Evolutionary conservation across 331 rosid species (phyloP).

Genomic region (Erythrophleum ivorense): DNA sequence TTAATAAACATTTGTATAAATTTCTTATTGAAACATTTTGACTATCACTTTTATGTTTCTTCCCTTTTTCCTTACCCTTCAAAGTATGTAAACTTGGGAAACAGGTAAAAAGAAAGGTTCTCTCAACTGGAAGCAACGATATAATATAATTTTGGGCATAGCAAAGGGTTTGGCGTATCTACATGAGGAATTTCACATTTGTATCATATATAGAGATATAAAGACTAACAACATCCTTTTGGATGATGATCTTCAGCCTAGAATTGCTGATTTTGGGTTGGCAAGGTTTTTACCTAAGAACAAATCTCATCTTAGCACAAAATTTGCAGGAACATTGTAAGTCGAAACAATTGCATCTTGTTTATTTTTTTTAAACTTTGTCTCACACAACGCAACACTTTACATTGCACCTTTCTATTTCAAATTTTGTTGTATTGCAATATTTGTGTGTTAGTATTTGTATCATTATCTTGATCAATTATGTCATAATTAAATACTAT

Average conservation of each 20-base stretch:
- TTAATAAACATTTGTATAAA: not conserved
- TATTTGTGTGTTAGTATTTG: no score
- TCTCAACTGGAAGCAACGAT: not conserved
- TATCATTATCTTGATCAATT: no score
- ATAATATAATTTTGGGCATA: not conserved
- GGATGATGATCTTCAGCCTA: not conserved
- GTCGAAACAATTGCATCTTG: not conserved
- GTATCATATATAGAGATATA: constrained; percentile 7
- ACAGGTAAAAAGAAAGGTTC: not conserved
- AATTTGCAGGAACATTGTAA: not conserved
- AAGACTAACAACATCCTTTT: constrained; percentile 3
- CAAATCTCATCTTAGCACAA: not conserved
- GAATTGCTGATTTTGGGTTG: not conserved
- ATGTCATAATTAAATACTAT: no score
- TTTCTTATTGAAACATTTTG: not conserved
- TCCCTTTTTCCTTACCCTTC: not conserved
- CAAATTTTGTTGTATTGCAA: no score
- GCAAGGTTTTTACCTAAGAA: not conserved
- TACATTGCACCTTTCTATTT: not conserved
- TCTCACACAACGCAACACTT: not conserved
- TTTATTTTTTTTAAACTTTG: not conserved
- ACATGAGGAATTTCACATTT: not conserved
- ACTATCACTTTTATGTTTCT: not conserved
- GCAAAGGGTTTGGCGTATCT: not conserved
- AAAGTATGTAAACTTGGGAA: not conserved